Base-by-base conservation (phyloP, 2,329 filamentous ascomycete species). In the Ustulina deusta region DNA sequence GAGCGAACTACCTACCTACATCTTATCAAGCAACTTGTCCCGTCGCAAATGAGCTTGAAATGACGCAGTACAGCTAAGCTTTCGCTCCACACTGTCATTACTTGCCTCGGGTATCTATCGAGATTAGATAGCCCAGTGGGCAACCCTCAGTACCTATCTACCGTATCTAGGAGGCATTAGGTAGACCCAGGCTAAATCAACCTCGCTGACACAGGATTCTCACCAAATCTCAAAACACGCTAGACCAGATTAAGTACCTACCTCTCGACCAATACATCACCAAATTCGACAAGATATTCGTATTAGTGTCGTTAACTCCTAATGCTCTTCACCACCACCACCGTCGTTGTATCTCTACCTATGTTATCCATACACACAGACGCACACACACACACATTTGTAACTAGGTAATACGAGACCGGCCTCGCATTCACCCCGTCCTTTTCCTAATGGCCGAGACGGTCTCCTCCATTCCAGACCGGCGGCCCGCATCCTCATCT, bases 361-460 rank as follows among this genome's bases (percentile, higher is more conserved):
- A 32, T 11, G 5, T 13, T 17, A 40, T 5, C 5, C 36, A 15
- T 5, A 40, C 36, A 15, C 13, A 40, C 15, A 40, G 5, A 40
- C 36, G 5, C 11, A 15, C 11, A 27, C 13, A 27, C 44, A 48
- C 34, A 34, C 6, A 49, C 11, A 9, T n/a, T 17, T 42, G n/a
- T 52, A n/a, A 11, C 13, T 17, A n/a, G 15, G 17, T 11, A 32
- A 52, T 17, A 51, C 25, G 10, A 60, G 25, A 49, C 29, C 20
- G n/a, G 10, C 44, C 34, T 42, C 48, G 22, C 22, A 22, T 51
- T 29, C n/a, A 13, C 15, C 15, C 25, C 25, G 20, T 25, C 7
- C 42, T 44, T 40, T 32, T 29, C 49, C 25, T 32, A 63, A 77
- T 77, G 75, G 73, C 75, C 54, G 72, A 74, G 56, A 65, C 70